These are phyloP conservation scores for Agaricus blazei DNA, from an alignment of 768 basidiomycete species.

Conservation along the genomic window DNA sequence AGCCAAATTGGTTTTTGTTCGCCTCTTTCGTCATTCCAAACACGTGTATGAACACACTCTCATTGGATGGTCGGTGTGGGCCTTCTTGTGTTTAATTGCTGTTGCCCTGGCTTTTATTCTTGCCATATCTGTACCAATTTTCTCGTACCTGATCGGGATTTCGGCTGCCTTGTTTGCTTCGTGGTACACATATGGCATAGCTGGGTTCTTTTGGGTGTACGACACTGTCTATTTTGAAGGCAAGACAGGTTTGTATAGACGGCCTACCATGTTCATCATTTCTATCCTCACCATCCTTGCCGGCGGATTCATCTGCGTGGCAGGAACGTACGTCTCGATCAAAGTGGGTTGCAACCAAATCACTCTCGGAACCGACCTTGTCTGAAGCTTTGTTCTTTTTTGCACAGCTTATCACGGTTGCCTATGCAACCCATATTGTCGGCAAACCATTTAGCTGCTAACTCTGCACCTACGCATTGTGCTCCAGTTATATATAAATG, in stretches of 20 bases:
- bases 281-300: conserved; percentile 39
- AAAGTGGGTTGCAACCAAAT: conserved; percentile 27
- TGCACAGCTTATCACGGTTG: conserved; percentile 38
- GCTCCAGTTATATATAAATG: background rate
- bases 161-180: conserved; percentile 49
- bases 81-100: conserved; percentile 33
- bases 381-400: background rate
- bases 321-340: conserved; percentile 48
- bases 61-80: conserved; percentile 39
- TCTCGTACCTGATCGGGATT: conserved; percentile 50
- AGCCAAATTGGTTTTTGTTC: conserved; percentile 49
- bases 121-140: conserved; percentile 48
- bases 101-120: conserved; percentile 40
- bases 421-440: conserved; percentile 36
- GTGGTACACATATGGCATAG: conserved; percentile 55
- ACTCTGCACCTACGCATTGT: background rate
- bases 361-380: background rate
- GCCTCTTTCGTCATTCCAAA: conserved; percentile 40
- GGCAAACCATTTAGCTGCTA: conserved; percentile 44
- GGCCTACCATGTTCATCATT: conserved; percentile 27
- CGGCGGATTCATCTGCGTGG: conserved; percentile 48
- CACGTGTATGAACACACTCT: conserved; percentile 47
- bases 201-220: conserved; percentile 51
- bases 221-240: conserved; percentile 40
- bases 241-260: conserved; percentile 25